Conservation (phyloP, 2,329 filamentous ascomycete species). For the Botrytis sinoallii region DNA sequence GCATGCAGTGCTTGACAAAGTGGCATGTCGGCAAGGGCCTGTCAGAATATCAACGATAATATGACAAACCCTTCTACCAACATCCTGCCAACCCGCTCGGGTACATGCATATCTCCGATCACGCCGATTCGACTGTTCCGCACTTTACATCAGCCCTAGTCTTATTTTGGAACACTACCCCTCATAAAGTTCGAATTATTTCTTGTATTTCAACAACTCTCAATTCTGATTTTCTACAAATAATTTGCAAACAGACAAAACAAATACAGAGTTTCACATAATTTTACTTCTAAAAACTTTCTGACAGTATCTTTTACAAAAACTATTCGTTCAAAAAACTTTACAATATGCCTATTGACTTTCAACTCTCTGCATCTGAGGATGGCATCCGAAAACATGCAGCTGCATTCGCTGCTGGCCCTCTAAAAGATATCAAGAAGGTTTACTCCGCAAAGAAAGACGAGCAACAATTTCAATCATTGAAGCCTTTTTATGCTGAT, state of each 20-base stretch:
- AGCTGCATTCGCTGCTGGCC: slow-evolving; percentile 31
- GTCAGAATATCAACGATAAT: not conserved
- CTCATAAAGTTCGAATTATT: not conserved
- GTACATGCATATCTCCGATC: not conserved
- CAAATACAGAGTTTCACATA: not conserved
- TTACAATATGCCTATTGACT: slow-evolving; percentile 32
- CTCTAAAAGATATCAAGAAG: slow-evolving; percentile 30
- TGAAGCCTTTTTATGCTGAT: slow-evolving; percentile 45
- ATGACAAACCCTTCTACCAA: not conserved
- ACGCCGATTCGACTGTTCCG: not conserved
- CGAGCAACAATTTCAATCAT: slow-evolving; percentile 46
- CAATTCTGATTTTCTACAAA: not conserved
- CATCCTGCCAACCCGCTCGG: not conserved
- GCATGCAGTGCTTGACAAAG: not conserved
- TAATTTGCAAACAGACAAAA: not conserved
- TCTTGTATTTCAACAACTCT: not conserved
- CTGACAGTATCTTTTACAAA: not conserved
- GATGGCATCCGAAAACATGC: slow-evolving; percentile 34
- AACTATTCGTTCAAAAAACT: not conserved
- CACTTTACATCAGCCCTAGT: not conserved
- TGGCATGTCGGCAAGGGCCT: not conserved
- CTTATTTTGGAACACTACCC: not conserved
- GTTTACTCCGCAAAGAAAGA: slow-evolving; percentile 33
- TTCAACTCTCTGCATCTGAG: slow-evolving; percentile 36
- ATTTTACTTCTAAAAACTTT: not conserved